A percentile compares a stretch with the other conserved stretches of the same genome.
phyloP scores from a whole-genome alignment of 2,329 filamentous ascomycete genomes.

The Mollisiaceae sp. region DNA sequence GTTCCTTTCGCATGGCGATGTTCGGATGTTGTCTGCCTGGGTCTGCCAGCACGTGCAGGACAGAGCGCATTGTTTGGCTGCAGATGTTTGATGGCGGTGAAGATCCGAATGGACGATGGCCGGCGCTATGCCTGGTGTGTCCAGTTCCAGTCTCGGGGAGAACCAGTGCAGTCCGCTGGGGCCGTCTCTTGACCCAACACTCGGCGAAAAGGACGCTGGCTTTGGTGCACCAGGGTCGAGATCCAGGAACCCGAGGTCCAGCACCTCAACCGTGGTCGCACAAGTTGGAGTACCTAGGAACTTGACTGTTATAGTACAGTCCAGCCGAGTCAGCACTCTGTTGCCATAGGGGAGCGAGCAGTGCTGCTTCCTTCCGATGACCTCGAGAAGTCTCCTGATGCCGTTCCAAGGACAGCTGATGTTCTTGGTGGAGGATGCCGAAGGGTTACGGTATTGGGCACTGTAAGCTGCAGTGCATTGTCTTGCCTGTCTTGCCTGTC shows the following conservation, averaged over 20 bases:
- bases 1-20: neutral
- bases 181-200: constrained; percentile 1
- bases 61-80: constrained; percentile 1
- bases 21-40: too few species aligned
- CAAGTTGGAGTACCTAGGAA: neutral
- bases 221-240: too few species aligned
- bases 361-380: neutral
- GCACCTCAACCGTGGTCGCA: neutral
- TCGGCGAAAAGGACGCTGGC: constrained; percentile 12
- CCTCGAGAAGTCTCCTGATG: neutral
- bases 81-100: neutral
- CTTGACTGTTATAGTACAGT: neutral
- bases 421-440: neutral
- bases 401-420: neutral
- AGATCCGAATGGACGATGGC: neutral
- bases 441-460: neutral
- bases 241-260: constrained; percentile 23
- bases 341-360: neutral
- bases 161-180: constrained; percentile 2
- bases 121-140: too few species aligned
- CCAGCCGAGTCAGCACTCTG: neutral
- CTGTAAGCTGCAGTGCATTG: constrained; percentile 1
- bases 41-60: neutral
- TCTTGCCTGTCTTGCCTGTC: too few species aligned
- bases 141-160: too few species aligned